These are phyloP conservation scores for Saccharomyces hybrid DNA, from an alignment of 1,139 yeast genomes.

Conservation along the genomic window DNA sequence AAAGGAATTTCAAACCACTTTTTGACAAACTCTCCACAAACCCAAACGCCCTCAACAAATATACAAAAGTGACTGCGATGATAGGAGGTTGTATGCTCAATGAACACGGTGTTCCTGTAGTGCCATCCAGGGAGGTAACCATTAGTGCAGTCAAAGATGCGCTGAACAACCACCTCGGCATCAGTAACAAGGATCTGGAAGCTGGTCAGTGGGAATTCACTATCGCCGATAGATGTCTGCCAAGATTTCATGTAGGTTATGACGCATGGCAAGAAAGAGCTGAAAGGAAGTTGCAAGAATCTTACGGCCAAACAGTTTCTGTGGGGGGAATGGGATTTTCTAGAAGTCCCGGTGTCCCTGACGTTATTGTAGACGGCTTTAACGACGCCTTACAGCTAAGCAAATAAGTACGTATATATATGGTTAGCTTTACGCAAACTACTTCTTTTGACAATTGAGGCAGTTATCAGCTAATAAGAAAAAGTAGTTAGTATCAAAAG, in stretches of 20 bases:
- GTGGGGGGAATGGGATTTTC: slow-evolving; percentile 82
- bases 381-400: slow-evolving; percentile 39
- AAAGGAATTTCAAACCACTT: slow-evolving; percentile 37
- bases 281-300: slow-evolving; percentile 31
- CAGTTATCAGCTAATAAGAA: neutral
- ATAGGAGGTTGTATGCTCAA: slow-evolving; percentile 71
- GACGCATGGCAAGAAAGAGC: slow-evolving; percentile 38
- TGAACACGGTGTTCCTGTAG: slow-evolving; percentile 11
- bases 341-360: slow-evolving; percentile 84
- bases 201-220: slow-evolving; percentile 29
- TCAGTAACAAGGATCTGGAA: slow-evolving; percentile 36
- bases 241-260: slow-evolving; percentile 76
- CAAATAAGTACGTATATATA: neutral
- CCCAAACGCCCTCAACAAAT: slow-evolving; percentile 31
- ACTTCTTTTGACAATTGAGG: neutral
- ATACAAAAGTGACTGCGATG: slow-evolving; percentile 80
- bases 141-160: slow-evolving; percentile 41
- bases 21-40: slow-evolving; percentile 24
- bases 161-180: slow-evolving; percentile 43
- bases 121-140: slow-evolving; percentile 44
- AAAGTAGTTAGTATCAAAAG: neutral
- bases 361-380: slow-evolving; percentile 62
- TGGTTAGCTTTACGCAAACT: neutral
- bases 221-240: slow-evolving; percentile 52
- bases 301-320: slow-evolving; percentile 41